Percentiles rank a stretch among this genome's conserved stretches.
These are phyloP conservation scores for Malus fusca DNA, from an alignment of 306 rosid species.

Conservation along the genomic window DNA sequence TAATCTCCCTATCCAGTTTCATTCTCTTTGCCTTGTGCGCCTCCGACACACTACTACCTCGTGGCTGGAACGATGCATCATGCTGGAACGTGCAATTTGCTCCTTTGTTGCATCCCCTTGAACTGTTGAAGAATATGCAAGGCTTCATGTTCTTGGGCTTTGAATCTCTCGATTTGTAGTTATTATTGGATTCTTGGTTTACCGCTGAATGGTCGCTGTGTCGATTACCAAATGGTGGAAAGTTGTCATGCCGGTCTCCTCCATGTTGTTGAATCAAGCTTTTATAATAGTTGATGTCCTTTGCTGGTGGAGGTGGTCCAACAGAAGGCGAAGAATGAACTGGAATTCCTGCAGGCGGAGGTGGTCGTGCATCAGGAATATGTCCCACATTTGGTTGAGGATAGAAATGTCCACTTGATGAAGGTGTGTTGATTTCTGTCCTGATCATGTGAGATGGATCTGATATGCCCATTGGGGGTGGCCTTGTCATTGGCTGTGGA, in stretches of 20 bases:
- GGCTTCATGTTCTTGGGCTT: constrained; percentile 85
- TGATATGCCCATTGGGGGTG: constrained; percentile 33
- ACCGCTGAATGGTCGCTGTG: constrained; percentile 33
- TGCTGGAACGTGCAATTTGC: constrained; percentile 77
- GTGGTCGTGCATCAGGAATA: constrained; percentile 32
- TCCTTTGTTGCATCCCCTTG: constrained; percentile 90
- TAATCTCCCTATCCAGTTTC: constrained; percentile 77
- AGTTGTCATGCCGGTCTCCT: constrained; percentile 63
- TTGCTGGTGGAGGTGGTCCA: constrained; percentile 44
- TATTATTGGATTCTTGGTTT: constrained; percentile 44
- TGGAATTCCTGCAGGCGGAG: constrained; percentile 24
- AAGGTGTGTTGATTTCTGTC: constrained; percentile 27
- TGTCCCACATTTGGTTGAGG: constrained; percentile 33
- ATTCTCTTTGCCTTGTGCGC: constrained; percentile 59
- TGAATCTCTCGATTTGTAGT: constrained; percentile 45
- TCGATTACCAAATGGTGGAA: constrained; percentile 32
- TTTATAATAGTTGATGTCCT: constrained; percentile 73
- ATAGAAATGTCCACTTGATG: constrained; percentile 33
- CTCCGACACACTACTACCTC: constrained; percentile 40
- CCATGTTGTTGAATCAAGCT: constrained; percentile 95
- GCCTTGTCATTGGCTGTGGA: constrained; percentile 32
- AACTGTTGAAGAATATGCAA: constrained; percentile 78
- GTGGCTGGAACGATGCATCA: constrained; percentile 51
- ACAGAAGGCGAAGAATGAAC: constrained; percentile 27
- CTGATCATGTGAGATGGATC: constrained; percentile 29